phyloP scores from a whole-genome alignment of 1,284 basidiomycete species.

The Fomes fomentarius region DNA sequence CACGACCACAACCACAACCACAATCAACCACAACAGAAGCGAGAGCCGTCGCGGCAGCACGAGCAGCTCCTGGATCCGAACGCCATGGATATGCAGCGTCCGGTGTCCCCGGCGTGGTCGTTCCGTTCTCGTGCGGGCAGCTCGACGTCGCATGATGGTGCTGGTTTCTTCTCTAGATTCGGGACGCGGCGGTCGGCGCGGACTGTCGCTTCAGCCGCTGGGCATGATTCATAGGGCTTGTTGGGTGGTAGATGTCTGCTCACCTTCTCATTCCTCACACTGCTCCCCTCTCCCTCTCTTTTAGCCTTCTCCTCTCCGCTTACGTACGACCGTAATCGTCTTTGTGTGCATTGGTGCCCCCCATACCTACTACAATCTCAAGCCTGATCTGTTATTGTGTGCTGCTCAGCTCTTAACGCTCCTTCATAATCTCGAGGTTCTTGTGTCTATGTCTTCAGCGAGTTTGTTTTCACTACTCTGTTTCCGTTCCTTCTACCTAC shows the following conservation, averaged over 20 bases:
- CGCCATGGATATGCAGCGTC: constrained; percentile 55
- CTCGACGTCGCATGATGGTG: constrained; percentile 61
- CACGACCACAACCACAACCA: constrained; percentile 60
- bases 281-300: not conserved
- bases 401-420: constrained; percentile 26
- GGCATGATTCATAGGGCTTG: constrained; percentile 25
- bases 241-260: constrained; percentile 9
- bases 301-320: not conserved
- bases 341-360: constrained; percentile 8
- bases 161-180: constrained; percentile 72
- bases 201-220: constrained; percentile 35
- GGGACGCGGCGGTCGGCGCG: constrained; percentile 69
- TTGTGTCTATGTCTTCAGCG: constrained; percentile 20
- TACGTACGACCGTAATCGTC: constrained; percentile 6
- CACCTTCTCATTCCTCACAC: not conserved
- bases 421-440: constrained; percentile 22
- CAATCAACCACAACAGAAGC: constrained; percentile 31
- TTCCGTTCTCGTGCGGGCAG: constrained; percentile 78
- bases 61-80: constrained; percentile 51
- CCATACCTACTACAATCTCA: constrained; percentile 2
- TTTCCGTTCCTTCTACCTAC: constrained; percentile 9
- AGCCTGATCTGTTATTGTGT: constrained; percentile 21
- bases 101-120: constrained; percentile 79
- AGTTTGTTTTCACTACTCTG: not conserved
- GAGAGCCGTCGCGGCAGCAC: constrained; percentile 30